A percentile compares a stretch with the other conserved stretches of the same genome.
Evolutionary conservation across 495 filamentous ascomycete species (phyloP).

Genomic region (Aspergillus bridgeri): DNA sequence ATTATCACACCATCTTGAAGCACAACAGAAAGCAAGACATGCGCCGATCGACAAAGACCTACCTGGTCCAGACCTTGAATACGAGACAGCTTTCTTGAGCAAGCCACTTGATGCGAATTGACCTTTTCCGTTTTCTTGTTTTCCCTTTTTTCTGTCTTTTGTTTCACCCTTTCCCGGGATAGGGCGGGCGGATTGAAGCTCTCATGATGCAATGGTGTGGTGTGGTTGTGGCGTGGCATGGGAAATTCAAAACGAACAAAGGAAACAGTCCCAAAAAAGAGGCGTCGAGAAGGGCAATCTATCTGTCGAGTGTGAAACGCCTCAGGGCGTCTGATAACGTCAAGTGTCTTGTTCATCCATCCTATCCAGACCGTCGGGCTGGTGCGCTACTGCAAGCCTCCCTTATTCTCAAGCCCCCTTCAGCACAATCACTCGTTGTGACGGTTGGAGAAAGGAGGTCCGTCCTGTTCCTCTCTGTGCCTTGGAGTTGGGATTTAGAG

Average conservation of each 20-base stretch:
- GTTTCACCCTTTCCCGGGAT: neutral
- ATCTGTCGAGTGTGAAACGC: neutral
- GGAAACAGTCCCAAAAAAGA: neutral
- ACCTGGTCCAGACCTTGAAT: neutral
- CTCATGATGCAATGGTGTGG: neutral
- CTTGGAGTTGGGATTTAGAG: neutral
- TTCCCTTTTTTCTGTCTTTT: neutral
- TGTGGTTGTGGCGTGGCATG: neutral
- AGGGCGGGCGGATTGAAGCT: neutral
- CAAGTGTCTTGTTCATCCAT: conserved; percentile 3
- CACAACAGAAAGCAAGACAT: neutral
- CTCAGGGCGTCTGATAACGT: neutral
- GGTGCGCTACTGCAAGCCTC: neutral
- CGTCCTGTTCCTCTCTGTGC: neutral
- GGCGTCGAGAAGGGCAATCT: neutral
- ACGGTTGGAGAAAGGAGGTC: neutral
- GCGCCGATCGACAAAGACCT: conserved; percentile 5
- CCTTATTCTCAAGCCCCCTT: neutral
- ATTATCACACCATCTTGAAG: neutral
- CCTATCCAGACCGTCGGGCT: conserved; percentile 1
- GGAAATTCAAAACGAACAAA: neutral
- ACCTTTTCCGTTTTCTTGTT: neutral
- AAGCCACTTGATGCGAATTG: neutral
- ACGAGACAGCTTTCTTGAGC: neutral
- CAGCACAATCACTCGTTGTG: neutral